Evolutionary conservation across 208 protist genomes (phyloP).

Genomic region (Trypanosoma cruzi): DNA sequence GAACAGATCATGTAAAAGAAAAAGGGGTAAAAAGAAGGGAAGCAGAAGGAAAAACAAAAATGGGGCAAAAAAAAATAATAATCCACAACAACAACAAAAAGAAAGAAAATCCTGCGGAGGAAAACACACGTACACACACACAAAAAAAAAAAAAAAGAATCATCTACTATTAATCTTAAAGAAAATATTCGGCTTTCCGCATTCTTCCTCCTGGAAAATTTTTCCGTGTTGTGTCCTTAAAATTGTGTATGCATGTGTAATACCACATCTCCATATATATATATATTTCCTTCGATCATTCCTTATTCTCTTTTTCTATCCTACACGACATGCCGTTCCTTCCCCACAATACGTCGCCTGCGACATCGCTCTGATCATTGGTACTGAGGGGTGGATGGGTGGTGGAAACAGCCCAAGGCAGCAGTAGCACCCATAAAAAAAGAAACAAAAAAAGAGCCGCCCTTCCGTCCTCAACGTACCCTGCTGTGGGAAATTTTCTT

Average conservation of each 20-base stretch:
- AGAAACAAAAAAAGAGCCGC: too few species aligned
- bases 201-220: too few species aligned
- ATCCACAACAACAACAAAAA: neutral
- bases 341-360: neutral
- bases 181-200: too few species aligned
- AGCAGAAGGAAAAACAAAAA: neutral
- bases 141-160: conserved; percentile 14
- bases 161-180: too few species aligned
- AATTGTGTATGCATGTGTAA: too few species aligned
- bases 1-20: too few species aligned
- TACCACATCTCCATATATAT: too few species aligned
- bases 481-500: conserved; percentile 19
- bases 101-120: too few species aligned
- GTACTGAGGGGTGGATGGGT: neutral
- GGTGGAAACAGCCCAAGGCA: conserved; percentile 2
- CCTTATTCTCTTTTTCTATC: too few species aligned
- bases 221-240: too few species aligned
- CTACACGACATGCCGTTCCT: too few species aligned
- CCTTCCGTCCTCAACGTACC: neutral
- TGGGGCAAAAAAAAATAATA: conserved; percentile 10
- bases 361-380: neutral
- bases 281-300: neutral
- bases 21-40: too few species aligned
- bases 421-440: neutral
- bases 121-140: conserved; percentile 21